Base-by-base conservation (phyloP, 2,329 filamentous ascomycete species). In the Microsporum ferrugineum region DNA sequence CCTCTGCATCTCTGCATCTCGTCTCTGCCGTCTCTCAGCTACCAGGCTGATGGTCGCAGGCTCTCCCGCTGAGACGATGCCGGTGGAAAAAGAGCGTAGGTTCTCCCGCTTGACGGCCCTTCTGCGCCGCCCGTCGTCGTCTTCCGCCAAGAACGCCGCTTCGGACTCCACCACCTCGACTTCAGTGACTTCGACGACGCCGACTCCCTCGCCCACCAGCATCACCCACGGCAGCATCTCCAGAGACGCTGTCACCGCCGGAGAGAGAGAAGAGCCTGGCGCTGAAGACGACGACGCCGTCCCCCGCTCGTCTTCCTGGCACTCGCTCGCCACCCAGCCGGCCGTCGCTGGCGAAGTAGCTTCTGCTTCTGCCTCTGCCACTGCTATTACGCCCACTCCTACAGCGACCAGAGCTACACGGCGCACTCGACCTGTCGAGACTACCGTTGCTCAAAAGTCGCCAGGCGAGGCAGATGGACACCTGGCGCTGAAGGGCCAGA, bases 91-190 rank as follows among this genome's bases (percentile, higher is more conserved):
- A 38, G 71, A 73, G 64, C 66, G 65, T 63, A 65, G 71, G 53
- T 67, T 72, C 38, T 72, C 72, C 65, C 69, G 70, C 65, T 67
- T 72, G 60, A 72, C 72, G 64, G 68, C 70, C 41, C 68, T 74
- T 62, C 66, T 74, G 63, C 71, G 72, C 61, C 71, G 71, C 69
- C 71, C 72, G 64, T 72, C 73, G 38, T 69, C 67, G 47, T 66
- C 69, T 38, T 64, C 66, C 57, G 67, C 62, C 51, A 61, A 63
- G 60, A 61, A 41, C 45, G 57, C 36, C 29, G 39, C 58, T 41
- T 12, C 27, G n/a, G 49, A 12, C 29, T 12, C 51, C 51, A 33
- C 51, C 51, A 34, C 51, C 8, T 33, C 34, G 27, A 55, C 51
- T 27, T 47, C 43, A 14, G 14, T 14, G n/a, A 23, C 57, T 31